Evolutionary conservation across 2,329 filamentous ascomycete species (phyloP).

Genomic region (Coccinonectria pachysandricola): DNA sequence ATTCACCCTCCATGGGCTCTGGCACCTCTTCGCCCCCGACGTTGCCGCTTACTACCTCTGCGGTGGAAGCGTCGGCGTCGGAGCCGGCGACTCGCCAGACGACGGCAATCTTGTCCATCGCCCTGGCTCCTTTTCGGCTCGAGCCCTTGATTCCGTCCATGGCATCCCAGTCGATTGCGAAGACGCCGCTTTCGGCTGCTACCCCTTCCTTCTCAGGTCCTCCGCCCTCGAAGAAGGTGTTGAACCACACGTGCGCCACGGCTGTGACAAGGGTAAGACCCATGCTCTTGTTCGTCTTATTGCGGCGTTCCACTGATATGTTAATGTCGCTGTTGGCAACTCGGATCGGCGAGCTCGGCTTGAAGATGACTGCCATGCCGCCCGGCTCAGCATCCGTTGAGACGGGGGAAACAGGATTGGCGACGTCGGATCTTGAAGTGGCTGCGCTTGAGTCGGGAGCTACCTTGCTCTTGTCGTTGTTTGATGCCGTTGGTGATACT

Average conservation of each 20-base stretch:
- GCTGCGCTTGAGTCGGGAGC: conserved; percentile 4
- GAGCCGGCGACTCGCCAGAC: conserved; percentile 57
- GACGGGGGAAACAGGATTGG: conserved; percentile 8
- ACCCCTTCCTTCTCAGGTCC: conserved; percentile 58
- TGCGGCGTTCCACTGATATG: conserved; percentile 79
- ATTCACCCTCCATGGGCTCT: conserved; percentile 56
- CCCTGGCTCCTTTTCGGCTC: conserved; percentile 67
- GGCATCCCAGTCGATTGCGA: conserved; percentile 48
- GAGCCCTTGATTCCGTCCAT: conserved; percentile 96
- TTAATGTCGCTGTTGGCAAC: conserved; percentile 80
- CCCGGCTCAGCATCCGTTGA: conserved; percentile 39
- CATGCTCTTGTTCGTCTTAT: conserved; percentile 64
- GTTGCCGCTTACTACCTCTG: conserved; percentile 44
- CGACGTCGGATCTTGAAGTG: conserved; percentile 10
- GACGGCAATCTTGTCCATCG: conserved; percentile 72
- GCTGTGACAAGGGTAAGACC: conserved; percentile 85
- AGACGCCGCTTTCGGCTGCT: conserved; percentile 56
- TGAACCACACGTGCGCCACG: conserved; percentile 95
- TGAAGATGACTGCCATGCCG: conserved; percentile 68
- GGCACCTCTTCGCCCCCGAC: conserved; percentile 32
- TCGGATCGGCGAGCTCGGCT: conserved; percentile 55
- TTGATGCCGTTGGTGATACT: conserved; percentile 14
- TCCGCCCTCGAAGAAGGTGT: conserved; percentile 79
- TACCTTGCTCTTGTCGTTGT: conserved; percentile 15
- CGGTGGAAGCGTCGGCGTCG: conserved; percentile 8